A percentile compares a stretch with the other conserved stretches of the same genome.
These are phyloP conservation scores for Suhomyces tanzawaensis DNA, from an alignment of 805 yeast species.

Conservation along the genomic window DNA sequence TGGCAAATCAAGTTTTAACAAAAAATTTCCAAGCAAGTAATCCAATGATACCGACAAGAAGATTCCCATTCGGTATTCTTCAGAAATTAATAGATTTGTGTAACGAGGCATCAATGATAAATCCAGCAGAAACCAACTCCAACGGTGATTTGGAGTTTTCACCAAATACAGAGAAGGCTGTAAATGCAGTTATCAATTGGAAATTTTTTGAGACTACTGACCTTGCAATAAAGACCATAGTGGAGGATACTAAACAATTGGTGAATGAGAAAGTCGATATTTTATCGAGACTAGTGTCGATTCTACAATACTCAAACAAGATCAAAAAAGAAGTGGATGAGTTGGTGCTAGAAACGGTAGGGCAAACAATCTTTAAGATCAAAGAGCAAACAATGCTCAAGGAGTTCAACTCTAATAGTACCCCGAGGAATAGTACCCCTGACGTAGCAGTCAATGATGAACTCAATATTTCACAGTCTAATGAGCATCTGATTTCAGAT, in stretches of 20 bases:
- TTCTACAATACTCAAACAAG: constrained; percentile 70
- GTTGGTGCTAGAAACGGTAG: constrained; percentile 60
- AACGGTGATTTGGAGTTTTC: constrained; percentile 41
- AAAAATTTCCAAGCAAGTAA: constrained; percentile 27
- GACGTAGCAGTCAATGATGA: constrained; percentile 5
- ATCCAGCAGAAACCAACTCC: constrained; percentile 48
- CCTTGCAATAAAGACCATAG: constrained; percentile 58
- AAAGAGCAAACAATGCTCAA: constrained; percentile 31
- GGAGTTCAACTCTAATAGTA: constrained; percentile 8
- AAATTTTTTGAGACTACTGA: constrained; percentile 55
- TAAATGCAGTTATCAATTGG: constrained; percentile 45
- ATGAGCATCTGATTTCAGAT: constrained; percentile 1
- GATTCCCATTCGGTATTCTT: constrained; percentile 64
- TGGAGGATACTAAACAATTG: constrained; percentile 63
- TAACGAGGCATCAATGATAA: constrained; percentile 71
- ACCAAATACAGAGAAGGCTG: constrained; percentile 59
- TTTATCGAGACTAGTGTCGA: constrained; percentile 66
- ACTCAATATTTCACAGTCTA: not conserved
- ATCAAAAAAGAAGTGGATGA: constrained; percentile 77
- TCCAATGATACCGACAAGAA: constrained; percentile 40
- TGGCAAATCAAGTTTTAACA: constrained; percentile 16
- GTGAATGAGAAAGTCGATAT: constrained; percentile 68
- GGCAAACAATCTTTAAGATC: constrained; percentile 58
- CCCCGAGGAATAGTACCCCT: constrained; percentile 3
- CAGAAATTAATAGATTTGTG: constrained; percentile 60